Evolutionary conservation across 495 filamentous ascomycete genomes (phyloP).

Genomic region (Aspergillus avenaceus): DNA sequence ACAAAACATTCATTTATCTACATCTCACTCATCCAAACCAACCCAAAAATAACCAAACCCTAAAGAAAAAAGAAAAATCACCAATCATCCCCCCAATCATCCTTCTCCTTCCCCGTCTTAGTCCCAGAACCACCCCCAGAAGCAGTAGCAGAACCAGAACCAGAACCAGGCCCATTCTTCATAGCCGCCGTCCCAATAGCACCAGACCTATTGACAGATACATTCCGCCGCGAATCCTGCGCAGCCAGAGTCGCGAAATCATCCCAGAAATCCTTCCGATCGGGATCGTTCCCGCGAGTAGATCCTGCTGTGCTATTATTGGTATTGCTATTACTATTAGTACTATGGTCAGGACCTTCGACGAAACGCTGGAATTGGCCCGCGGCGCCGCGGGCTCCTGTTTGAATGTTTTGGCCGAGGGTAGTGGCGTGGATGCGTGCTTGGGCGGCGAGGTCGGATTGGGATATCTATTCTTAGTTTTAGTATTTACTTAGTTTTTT

Average conservation of each 20-base stretch:
- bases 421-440: constrained; percentile 66
- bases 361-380: constrained; percentile 80
- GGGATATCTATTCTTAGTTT: constrained; percentile 53
- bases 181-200: constrained; percentile 72
- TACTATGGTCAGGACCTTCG: constrained; percentile 53
- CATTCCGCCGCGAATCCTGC: too few relatives aligned
- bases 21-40: background rate
- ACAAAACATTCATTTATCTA: background rate
- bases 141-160: constrained; percentile 4
- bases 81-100: constrained; percentile 68
- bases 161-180: constrained; percentile 52
- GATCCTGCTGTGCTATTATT: too few relatives aligned
- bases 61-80: too few relatives aligned
- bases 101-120: constrained; percentile 40
- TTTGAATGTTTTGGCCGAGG: constrained; percentile 60
- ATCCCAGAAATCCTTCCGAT: constrained; percentile 91
- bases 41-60: constrained; percentile 8
- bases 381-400: constrained; percentile 65
- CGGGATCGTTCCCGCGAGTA: constrained; percentile 42
- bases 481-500: background rate
- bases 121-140: constrained; percentile 32
- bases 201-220: constrained; percentile 28
- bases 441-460: constrained; percentile 84
- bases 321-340: too few relatives aligned
- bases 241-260: constrained; percentile 58